Conservation (phyloP, 352 stramenopile genomes). For the Hyaloperonospora brassicae region DNA sequence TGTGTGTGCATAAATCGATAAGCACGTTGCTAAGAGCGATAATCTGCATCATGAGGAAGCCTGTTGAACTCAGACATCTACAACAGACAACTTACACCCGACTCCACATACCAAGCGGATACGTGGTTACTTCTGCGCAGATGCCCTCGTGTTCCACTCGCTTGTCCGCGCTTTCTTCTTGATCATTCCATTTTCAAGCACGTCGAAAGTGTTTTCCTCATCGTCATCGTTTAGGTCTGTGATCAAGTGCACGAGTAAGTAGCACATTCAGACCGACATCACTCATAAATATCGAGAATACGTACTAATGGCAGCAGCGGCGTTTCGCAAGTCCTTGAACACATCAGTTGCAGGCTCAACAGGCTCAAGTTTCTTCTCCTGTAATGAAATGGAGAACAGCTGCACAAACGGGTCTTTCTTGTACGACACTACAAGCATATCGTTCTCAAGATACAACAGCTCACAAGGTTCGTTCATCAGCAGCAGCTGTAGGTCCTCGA, state of each 20-base stretch:
- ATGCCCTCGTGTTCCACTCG: constrained; percentile 36
- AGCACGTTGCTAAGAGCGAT: no score
- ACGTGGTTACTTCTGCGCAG: no score
- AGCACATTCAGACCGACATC: no score
- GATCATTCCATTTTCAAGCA: constrained; percentile 40
- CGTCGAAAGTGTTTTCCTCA: constrained; percentile 25
- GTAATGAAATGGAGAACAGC: constrained; percentile 38
- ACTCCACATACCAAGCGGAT: no score
- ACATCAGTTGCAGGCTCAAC: constrained; percentile 15
- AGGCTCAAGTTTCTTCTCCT: constrained; percentile 17
- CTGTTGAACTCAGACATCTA: no score
- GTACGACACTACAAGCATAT: constrained; percentile 46
- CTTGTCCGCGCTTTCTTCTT: constrained; percentile 75
- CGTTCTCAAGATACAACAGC: constrained; percentile 38
- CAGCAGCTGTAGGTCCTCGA: constrained; percentile 29
- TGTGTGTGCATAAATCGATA: no score
- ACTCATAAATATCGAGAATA: constrained; percentile 5
- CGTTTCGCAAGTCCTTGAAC: constrained; percentile 38
- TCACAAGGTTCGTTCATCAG: constrained; percentile 42
- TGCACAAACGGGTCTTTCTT: constrained; percentile 53
- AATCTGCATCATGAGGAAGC: no score
- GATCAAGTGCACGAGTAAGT: constrained; percentile 6
- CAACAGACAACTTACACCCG: no score
- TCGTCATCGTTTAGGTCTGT: no score
- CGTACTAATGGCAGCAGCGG: constrained; percentile 50